phyloP scores from a whole-genome alignment of 345 rosid genomes.

The Microthlaspi erraticum region DNA sequence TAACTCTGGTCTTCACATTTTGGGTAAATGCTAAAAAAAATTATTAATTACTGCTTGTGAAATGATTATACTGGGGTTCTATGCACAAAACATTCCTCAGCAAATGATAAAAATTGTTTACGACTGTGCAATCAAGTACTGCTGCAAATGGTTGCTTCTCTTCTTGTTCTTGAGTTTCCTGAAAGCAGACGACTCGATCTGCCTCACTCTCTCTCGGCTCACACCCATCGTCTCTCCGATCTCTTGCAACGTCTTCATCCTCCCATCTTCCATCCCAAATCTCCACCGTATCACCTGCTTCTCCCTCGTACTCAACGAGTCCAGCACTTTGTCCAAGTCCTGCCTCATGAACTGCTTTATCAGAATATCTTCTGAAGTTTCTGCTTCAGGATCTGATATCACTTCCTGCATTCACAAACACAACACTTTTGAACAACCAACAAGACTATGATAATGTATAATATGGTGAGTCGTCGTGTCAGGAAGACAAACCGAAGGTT shows the following conservation, averaged over 20 bases:
- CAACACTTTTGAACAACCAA: neutral
- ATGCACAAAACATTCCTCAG: conserved; percentile 44
- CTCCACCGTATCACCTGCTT: conserved; percentile 83
- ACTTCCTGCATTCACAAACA: conserved; percentile 65
- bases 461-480: neutral
- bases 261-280: conserved; percentile 88
- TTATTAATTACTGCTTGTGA: conserved; percentile 24
- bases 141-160: conserved; percentile 75
- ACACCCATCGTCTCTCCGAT: conserved; percentile 85
- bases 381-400: conserved; percentile 78
- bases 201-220: conserved; percentile 93
- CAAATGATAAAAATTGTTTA: conserved; percentile 4
- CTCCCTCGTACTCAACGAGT: conserved; percentile 73
- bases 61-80: conserved; percentile 28
- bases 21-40: conserved; percentile 24
- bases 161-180: conserved; percentile 85
- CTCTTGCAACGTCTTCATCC: conserved; percentile 92
- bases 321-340: conserved; percentile 80
- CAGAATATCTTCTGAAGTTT: conserved; percentile 70
- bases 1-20: conserved; percentile 7
- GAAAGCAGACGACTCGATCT: conserved; percentile 80
- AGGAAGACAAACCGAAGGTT: conserved; percentile 66
- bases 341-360: conserved; percentile 79
- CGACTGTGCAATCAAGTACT: conserved; percentile 56
- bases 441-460: neutral